Evolutionary conservation across 2,329 filamentous ascomycete species (phyloP), one percentile per base, ranked within the genome.

Genomic region (Alternaria sp.): DNA sequence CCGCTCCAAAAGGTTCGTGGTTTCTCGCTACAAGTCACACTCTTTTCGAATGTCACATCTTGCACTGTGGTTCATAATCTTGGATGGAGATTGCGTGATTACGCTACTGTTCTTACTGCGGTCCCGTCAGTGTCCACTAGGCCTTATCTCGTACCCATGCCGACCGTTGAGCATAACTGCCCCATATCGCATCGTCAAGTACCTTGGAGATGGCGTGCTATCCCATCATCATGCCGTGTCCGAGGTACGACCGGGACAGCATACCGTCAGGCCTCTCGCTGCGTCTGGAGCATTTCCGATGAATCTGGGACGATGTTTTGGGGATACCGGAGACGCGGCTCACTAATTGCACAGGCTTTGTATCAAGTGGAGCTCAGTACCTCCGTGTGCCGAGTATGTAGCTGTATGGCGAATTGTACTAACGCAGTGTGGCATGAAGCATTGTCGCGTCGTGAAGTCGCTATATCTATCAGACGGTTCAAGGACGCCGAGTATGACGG

Each of bases 131-230:
- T 57, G 6, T n/a, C 6, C 13, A 26, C 19, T 21, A 44, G 43
- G 43, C 43, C 17, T 46, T 47, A 40, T 46, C 5, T 45, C 54
- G 19, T 19, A n/a, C 28, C 15, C 25, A 28, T 12, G 23, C 36
- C 40, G 23, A 43, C 47, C 11, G 54, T 53, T 59, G 10, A 43
- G 36, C 17, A 23, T 15, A 17, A 7, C 15, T 25, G 54, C 44
- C 43, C 54, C 28, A 25, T 28, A 57, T 55, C 62, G 17, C 47
- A 21, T 68, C 61, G 64, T 67, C 66, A 73, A 61, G 44, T 36
- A 66, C 68, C 65, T 62, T 50, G 59, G 53, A 57, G 51, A 75
- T 75, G 68, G 59, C 73, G 73, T 75, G 73, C 71, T 75, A 53
- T 57, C 69, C 65, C 66, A 66, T 57, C 66, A 63, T 66, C 68